phyloP scores from a whole-genome alignment of 768 basidiomycete species.

The Mrakia gelida region DNA sequence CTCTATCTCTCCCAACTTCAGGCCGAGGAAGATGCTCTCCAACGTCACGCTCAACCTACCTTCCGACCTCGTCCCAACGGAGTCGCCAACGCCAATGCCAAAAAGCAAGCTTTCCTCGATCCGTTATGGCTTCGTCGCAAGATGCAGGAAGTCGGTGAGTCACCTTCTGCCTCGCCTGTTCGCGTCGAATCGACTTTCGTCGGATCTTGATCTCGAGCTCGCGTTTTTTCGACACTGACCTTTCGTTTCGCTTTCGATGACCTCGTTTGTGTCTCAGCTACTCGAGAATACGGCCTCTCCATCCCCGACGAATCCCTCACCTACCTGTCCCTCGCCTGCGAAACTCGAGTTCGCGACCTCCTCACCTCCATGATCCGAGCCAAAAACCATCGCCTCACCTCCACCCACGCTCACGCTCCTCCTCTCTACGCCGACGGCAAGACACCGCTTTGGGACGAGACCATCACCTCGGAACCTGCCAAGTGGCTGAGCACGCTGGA shows the following conservation, averaged over 20 bases:
- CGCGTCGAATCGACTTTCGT: background rate
- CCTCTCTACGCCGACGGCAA: slow-evolving; percentile 46
- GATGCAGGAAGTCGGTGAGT: slow-evolving; percentile 26
- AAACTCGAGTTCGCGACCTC: slow-evolving; percentile 45
- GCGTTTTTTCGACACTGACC: background rate
- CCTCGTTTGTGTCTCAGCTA: background rate
- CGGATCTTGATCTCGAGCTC: no score
- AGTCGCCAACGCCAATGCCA: slow-evolving; percentile 2
- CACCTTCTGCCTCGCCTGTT: background rate
- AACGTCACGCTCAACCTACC: background rate
- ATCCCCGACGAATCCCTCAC: slow-evolving; percentile 64
- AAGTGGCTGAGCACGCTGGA: slow-evolving; percentile 74
- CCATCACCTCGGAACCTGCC: slow-evolving; percentile 70
- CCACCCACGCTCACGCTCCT: slow-evolving; percentile 48
- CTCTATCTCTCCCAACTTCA: background rate
- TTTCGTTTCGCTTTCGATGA: background rate
- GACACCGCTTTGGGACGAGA: slow-evolving; percentile 75
- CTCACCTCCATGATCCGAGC: slow-evolving; percentile 36
- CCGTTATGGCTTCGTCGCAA: slow-evolving; percentile 10
- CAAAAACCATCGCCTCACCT: slow-evolving; percentile 54
- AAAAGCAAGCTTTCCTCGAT: slow-evolving; percentile 17
- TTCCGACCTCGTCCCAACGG: background rate
- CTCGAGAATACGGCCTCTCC: background rate
- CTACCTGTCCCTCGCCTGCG: slow-evolving; percentile 74
- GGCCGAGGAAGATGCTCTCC: slow-evolving; percentile 21